Conservation (phyloP, 345 rosid genomes). For the Citrus mangshanensis region DNA sequence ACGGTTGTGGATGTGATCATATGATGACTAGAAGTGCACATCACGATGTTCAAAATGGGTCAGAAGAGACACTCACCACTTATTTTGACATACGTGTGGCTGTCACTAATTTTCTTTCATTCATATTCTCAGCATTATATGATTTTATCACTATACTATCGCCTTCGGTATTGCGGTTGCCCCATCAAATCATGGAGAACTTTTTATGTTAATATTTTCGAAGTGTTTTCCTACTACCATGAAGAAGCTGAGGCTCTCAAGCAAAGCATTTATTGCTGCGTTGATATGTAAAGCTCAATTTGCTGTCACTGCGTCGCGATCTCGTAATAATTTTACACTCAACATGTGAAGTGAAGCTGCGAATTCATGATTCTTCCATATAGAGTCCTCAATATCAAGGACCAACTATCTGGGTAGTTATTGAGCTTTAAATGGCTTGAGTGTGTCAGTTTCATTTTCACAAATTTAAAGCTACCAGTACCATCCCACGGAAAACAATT, state of each 20-base stretch:
- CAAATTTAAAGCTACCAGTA: not conserved
- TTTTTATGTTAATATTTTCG: not conserved
- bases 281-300: not conserved
- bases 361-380: no score
- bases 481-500: not conserved
- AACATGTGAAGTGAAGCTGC: not conserved
- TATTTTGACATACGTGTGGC: not conserved
- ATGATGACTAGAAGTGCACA: not conserved
- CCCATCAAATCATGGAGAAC: constrained; percentile 13
- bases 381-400: no score
- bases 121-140: not conserved
- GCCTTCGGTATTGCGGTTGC: not conserved
- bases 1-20: not conserved
- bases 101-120: not conserved
- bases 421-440: not conserved
- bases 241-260: not conserved
- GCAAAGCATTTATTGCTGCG: constrained; percentile 2
- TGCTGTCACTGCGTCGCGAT: not conserved
- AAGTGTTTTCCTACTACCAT: not conserved
- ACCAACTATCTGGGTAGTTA: not conserved
- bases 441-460: not conserved
- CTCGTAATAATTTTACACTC: not conserved
- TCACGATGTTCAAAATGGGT: not conserved
- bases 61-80: constrained; percentile 6
- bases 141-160: not conserved